Percentiles rank a stretch among this genome's conserved stretches.
Conservation (phyloP, 495 filamentous ascomycete genomes). For the Amniculicola lignicola region DNA sequence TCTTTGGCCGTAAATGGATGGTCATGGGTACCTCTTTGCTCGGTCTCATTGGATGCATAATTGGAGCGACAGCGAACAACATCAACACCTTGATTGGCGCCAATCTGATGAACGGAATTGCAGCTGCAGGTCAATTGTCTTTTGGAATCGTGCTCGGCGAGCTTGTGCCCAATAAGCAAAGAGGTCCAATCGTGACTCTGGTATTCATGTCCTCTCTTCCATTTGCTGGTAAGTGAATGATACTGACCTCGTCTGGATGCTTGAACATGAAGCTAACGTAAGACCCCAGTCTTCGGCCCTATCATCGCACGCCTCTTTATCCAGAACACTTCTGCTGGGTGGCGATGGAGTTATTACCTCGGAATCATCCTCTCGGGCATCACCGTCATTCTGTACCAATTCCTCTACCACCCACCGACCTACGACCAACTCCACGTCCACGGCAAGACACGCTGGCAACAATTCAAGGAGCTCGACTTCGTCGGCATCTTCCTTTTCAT, state of each 20-base stretch:
- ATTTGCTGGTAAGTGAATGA: conserved; percentile 28
- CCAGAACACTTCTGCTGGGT: conserved; percentile 28
- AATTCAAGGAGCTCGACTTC: conserved; percentile 43
- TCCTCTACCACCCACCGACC: conserved; percentile 39
- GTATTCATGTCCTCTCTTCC: conserved; percentile 32
- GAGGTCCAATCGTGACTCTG: conserved; percentile 27
- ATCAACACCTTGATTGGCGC: conserved; percentile 37
- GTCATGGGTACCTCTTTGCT: conserved; percentile 33
- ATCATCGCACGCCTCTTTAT: conserved; percentile 37
- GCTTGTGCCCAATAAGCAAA: conserved; percentile 39
- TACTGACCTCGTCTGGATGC: too few relatives aligned
- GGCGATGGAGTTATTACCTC: conserved; percentile 76
- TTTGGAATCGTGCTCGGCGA: conserved; percentile 39
- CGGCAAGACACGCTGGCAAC: conserved; percentile 32
- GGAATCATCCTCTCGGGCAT: conserved; percentile 55
- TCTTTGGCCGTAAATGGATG: conserved; percentile 40
- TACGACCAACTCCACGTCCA: conserved; percentile 37
- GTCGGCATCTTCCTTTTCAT: conserved; percentile 40
- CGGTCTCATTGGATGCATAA: conserved; percentile 32
- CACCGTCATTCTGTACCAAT: conserved; percentile 33
- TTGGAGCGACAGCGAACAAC: conserved; percentile 34
- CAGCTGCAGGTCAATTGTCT: conserved; percentile 41
- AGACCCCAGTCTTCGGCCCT: conserved; percentile 34
- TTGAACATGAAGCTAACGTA: too few relatives aligned
- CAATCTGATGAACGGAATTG: conserved; percentile 35